A percentile compares a stretch with the other conserved stretches of the same genome.
phyloP scores from a whole-genome alignment of 75 land plant genomes.

The Pinus taeda region DNA sequence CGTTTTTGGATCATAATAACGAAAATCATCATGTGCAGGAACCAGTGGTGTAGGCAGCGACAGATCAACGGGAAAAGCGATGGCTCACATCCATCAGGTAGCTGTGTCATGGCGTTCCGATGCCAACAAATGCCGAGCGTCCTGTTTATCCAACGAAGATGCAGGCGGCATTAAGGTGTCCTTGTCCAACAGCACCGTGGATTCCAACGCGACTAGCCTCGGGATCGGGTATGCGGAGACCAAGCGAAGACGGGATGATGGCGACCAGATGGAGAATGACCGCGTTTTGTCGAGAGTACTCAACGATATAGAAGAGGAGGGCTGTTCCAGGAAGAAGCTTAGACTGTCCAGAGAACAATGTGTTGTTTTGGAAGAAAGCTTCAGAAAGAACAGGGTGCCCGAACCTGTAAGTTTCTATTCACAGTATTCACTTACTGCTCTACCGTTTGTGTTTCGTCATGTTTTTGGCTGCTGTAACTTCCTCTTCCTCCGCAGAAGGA shows the following conservation, averaged over 20 bases:
- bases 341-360: no score
- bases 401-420: no score
- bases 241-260: slow-evolving; percentile 16
- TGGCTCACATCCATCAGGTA: no score
- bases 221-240: neutral
- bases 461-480: no score
- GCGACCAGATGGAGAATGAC: slow-evolving; percentile 6
- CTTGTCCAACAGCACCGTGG: slow-evolving; percentile 26
- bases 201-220: slow-evolving; percentile 8
- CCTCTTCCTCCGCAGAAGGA: no score
- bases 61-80: neutral
- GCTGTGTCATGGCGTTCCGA: neutral
- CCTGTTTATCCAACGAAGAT: neutral
- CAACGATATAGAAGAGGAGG: slow-evolving; percentile 40
- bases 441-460: no score
- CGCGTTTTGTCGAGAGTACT: slow-evolving; percentile 5
- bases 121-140: neutral
- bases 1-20: no score
- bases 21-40: no score
- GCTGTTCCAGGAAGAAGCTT: neutral
- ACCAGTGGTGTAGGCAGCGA: neutral
- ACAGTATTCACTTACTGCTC: no score
- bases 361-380: no score
- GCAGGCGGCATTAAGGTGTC: neutral
- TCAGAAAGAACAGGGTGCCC: neutral